These are phyloP conservation scores for Rhodotorula sp. DNA, from an alignment of 1,284 basidiomycete species.

Conservation along the genomic window DNA sequence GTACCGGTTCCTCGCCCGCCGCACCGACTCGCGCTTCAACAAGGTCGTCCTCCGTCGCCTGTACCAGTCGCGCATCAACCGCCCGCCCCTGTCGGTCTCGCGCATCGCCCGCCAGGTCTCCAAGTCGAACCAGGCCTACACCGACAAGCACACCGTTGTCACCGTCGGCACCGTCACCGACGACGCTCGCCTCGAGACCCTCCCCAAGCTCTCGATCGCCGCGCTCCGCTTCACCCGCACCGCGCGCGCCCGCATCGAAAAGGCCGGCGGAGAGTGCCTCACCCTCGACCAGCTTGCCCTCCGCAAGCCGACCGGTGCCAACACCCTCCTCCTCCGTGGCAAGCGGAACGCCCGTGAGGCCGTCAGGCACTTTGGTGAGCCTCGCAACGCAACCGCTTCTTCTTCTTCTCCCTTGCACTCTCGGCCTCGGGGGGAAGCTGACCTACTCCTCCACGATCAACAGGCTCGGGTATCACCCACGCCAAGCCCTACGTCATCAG, in stretches of 20 bases:
- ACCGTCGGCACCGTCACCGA: conserved; percentile 92
- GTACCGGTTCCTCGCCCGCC: conserved; percentile 97
- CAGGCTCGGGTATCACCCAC: conserved; percentile 45
- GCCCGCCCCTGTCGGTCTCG: conserved; percentile 92
- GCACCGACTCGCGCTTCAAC: conserved; percentile 96
- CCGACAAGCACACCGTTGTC: conserved; percentile 76
- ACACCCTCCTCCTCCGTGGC: conserved; percentile 90
- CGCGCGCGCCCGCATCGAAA: conserved; percentile 90
- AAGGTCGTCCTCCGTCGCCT: conserved; percentile 95
- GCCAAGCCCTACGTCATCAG: conserved; percentile 84
- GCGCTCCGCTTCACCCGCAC: conserved; percentile 92
- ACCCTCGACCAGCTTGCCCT: conserved; percentile 74
- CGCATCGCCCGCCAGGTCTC: conserved; percentile 65
- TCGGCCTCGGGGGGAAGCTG: background rate
- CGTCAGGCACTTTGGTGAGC: conserved; percentile 83
- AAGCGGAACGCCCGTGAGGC: conserved; percentile 92
- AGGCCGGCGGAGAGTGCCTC: conserved; percentile 89
- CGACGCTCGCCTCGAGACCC: conserved; percentile 80
- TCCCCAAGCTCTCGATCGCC: conserved; percentile 91
- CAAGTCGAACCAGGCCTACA: conserved; percentile 68
- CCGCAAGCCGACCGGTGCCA: conserved; percentile 68
- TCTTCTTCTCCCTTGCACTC: background rate
- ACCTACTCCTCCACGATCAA: conserved; percentile 44
- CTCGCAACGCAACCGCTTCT: background rate
- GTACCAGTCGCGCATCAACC: conserved; percentile 97